Evolutionary conservation across 768 basidiomycete species (phyloP), one percentile per base, ranked within the genome.

Genomic region (Tylopilus felleus): DNA sequence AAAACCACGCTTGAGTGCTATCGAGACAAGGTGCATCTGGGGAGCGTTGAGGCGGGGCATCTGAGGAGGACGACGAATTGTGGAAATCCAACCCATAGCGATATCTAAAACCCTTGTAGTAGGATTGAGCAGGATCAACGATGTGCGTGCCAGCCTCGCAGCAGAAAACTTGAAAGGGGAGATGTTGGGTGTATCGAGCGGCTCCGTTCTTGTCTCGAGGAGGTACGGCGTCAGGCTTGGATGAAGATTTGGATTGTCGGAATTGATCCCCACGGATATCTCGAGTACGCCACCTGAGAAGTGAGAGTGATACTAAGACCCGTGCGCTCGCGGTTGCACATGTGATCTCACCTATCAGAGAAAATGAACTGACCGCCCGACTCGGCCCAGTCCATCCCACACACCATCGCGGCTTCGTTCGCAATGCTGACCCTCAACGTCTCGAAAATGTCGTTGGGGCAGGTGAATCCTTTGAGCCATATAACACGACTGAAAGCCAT

Each of bases 381-480:
- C 71, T 99, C 95, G 12, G 94, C 96, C 97, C 97, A 99, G 66
- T 99, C 97, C 96, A 98, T 98, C n/a, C 95, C 96, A 66, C 97
- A 98, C 2, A 98, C 93, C 92, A 99, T 93, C 0, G 94, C 92
- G 3, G 97, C 97, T 60, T 94, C 84, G 66, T 98, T 99, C 29
- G 81, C 80, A 60, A 88, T 79, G 67, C 89, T 92, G 56, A 98
- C 88, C 58, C 94, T 86, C 67, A 98, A 84, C 22, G 90, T 96
- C 73, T 99, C 97, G 48, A 99, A 76, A 45, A 99, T 94, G 69
- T 99, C 97, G 65, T 93, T 96, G 2, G 97, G 97, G 67, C 97
- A 99, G 0, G 97, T 98, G 70, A 99, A 99, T 0, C 97, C 97
- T 66, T 98, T 99, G 57, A 98, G 78, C 97, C 97, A 99, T 42